Percentiles rank a stretch among this genome's conserved stretches.
Conservation (phyloP, 768 basidiomycete genomes). For the Myochromella boudieri region DNA sequence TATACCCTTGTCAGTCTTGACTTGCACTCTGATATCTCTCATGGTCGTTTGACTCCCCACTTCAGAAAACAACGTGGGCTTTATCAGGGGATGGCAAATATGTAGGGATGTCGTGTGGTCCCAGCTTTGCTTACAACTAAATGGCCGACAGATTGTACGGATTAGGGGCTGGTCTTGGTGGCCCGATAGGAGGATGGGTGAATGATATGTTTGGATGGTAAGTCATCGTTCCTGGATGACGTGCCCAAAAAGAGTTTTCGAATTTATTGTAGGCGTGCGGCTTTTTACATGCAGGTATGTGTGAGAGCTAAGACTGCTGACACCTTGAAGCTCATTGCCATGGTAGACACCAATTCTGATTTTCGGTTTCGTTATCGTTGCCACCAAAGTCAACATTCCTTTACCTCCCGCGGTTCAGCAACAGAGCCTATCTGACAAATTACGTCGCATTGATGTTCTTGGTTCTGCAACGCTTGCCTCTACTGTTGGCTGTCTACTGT, state of each 20-base stretch:
- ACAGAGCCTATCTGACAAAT: conserved; percentile 58
- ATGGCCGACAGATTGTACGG: conserved; percentile 66
- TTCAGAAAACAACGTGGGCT: conserved; percentile 79
- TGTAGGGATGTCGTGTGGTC: conserved; percentile 47
- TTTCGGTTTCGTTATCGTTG: conserved; percentile 69
- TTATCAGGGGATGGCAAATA: conserved; percentile 89
- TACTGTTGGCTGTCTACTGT: conserved; percentile 66
- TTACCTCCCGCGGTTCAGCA: conserved; percentile 67
- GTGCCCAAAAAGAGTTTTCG: conserved; percentile 5
- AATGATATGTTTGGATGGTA: conserved; percentile 87
- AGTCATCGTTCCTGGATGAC: conserved; percentile 25
- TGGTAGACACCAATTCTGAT: conserved; percentile 73
- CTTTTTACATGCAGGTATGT: conserved; percentile 83
- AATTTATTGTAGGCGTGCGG: conserved; percentile 61
- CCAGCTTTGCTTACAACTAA: neutral
- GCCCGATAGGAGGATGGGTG: conserved; percentile 81
- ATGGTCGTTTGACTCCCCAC: conserved; percentile 4
- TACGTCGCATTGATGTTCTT: conserved; percentile 80
- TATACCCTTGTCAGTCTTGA: conserved; percentile 73
- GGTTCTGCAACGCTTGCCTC: conserved; percentile 81
- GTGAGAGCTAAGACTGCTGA: neutral
- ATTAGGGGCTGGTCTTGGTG: conserved; percentile 77
- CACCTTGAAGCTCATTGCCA: conserved; percentile 12
- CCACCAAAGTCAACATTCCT: conserved; percentile 74
- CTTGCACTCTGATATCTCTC: neutral